Percentiles rank a stretch among this genome's conserved stretches.
Conservation (phyloP, 441 rosid species). For the Corymbia citriodora region DNA sequence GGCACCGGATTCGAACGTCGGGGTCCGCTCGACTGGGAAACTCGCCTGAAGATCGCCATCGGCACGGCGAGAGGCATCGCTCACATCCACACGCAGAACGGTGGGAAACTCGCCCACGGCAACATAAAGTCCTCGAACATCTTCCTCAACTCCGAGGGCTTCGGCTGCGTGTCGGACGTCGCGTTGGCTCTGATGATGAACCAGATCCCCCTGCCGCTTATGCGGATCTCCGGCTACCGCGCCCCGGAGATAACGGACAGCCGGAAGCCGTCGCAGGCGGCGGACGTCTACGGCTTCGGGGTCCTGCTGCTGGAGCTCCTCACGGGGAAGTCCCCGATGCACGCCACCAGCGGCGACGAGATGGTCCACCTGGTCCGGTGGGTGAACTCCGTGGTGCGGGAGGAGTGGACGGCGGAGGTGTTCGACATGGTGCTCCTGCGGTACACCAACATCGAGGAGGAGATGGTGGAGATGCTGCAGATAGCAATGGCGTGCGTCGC, state of each 20-base stretch:
- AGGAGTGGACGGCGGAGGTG: constrained; percentile 98
- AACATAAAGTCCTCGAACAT: constrained; percentile 81
- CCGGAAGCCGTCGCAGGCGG: constrained; percentile 58
- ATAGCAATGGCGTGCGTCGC: constrained; percentile 74
- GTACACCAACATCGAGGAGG: constrained; percentile 88
- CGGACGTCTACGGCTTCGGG: constrained; percentile 83
- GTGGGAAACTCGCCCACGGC: constrained; percentile 76
- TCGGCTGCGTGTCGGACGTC: constrained; percentile 60
- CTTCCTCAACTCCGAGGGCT: constrained; percentile 54
- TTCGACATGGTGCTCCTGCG: constrained; percentile 76
- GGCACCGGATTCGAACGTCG: constrained; percentile 53
- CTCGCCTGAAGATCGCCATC: constrained; percentile 60
- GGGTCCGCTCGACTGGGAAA: constrained; percentile 71
- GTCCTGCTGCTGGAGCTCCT: constrained; percentile 84
- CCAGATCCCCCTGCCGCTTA: constrained; percentile 46
- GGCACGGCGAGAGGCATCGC: constrained; percentile 84
- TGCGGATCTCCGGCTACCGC: constrained; percentile 64
- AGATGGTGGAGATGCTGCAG: constrained; percentile 94
- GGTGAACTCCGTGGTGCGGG: constrained; percentile 91
- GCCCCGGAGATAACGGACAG: constrained; percentile 84
- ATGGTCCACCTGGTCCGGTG: constrained; percentile 76
- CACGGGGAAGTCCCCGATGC: constrained; percentile 86
- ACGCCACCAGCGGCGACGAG: constrained; percentile 60
- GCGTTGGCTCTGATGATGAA: constrained; percentile 73
- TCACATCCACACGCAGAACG: constrained; percentile 49